Evolutionary conservation across 805 yeast species (phyloP).

Genomic region (Candida sonorensis): DNA sequence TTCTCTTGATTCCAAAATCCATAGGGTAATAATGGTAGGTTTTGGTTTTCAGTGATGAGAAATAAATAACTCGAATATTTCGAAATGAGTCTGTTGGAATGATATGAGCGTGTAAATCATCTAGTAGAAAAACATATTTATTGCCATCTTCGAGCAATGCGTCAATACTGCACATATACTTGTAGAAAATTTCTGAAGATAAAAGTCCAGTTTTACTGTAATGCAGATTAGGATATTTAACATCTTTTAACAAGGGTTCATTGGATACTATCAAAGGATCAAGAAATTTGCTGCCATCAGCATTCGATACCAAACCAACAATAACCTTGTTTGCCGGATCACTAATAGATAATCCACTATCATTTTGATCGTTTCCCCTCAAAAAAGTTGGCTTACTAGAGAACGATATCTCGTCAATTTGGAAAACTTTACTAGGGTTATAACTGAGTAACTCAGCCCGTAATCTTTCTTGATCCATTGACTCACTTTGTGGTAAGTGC

Average conservation of each 20-base stretch:
- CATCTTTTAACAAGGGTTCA: constrained; percentile 8
- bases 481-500: constrained; percentile 9
- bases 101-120: constrained; percentile 30
- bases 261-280: constrained; percentile 25
- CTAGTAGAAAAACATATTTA: constrained; percentile 25
- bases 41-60: constrained; percentile 14
- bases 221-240: constrained; percentile 8
- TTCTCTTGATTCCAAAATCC: constrained; percentile 27
- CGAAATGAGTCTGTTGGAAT: constrained; percentile 24
- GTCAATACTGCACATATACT: constrained; percentile 18
- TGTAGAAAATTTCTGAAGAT: constrained; percentile 21
- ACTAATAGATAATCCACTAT: constrained; percentile 7
- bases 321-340: constrained; percentile 16
- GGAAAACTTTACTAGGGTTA: constrained; percentile 25
- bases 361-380: constrained; percentile 6
- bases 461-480: constrained; percentile 21
- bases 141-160: constrained; percentile 10
- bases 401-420: constrained; percentile 31
- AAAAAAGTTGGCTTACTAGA: constrained; percentile 16
- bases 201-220: constrained; percentile 19
- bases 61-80: constrained; percentile 26
- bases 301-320: constrained; percentile 23
- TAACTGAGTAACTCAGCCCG: constrained; percentile 10
- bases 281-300: constrained; percentile 21
- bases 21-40: constrained; percentile 23